Conservation (phyloP, 495 filamentous ascomycete species). For the Hyaloscypha finlandica region DNA sequence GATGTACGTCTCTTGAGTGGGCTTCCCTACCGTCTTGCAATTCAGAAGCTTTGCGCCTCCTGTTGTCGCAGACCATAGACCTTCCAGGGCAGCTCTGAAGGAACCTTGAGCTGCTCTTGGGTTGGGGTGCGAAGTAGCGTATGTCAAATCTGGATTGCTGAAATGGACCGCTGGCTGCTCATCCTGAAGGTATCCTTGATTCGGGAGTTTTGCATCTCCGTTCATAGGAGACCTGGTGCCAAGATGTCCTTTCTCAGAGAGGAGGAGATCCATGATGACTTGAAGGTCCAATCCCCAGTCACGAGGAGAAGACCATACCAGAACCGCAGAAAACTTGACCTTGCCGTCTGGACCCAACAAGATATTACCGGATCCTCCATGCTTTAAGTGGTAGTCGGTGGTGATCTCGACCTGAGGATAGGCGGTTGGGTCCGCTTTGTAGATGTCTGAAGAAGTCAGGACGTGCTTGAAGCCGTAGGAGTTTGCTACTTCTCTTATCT, state of each 20-base stretch:
- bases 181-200: slow-evolving; percentile 62
- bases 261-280: slow-evolving; percentile 76
- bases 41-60: slow-evolving; percentile 57
- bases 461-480: slow-evolving; percentile 83
- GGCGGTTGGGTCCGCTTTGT: slow-evolving; percentile 64
- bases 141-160: slow-evolving; percentile 84
- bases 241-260: slow-evolving; percentile 67
- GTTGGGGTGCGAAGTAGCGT: slow-evolving; percentile 70
- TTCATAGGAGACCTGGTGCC: slow-evolving; percentile 65
- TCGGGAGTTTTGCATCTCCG: too few species aligned
- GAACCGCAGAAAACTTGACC: slow-evolving; percentile 62
- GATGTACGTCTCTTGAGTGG: slow-evolving; percentile 68
- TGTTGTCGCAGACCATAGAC: slow-evolving; percentile 71
- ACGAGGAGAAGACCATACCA: slow-evolving; percentile 88
- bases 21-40: slow-evolving; percentile 76
- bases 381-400: slow-evolving; percentile 55
- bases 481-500: slow-evolving; percentile 73
- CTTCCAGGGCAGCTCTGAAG: slow-evolving; percentile 77
- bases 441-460: slow-evolving; percentile 79
- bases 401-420: slow-evolving; percentile 74
- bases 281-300: slow-evolving; percentile 86
- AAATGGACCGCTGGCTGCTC: slow-evolving; percentile 80
- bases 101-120: slow-evolving; percentile 88
- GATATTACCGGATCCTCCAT: slow-evolving; percentile 61
- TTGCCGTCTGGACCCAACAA: slow-evolving; percentile 34